These are phyloP conservation scores for Epichloe scottii DNA, from an alignment of 2,329 filamentous ascomycete species.

Conservation along the genomic window DNA sequence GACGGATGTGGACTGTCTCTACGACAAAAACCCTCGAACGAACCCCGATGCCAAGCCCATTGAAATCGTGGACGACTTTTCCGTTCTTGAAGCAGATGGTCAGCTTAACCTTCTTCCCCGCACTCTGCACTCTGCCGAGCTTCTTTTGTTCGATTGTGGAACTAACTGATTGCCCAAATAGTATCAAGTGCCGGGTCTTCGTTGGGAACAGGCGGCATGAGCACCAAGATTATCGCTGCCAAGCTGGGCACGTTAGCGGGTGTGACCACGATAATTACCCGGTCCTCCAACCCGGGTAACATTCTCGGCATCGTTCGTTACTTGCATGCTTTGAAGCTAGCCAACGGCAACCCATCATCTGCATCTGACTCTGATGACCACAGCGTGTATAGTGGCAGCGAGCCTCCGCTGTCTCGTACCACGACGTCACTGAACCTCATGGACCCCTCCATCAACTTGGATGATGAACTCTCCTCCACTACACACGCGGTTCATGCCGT, in stretches of 20 bases:
- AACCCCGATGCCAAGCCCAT: slow-evolving; percentile 81
- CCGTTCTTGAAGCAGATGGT: slow-evolving; percentile 69
- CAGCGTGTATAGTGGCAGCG: slow-evolving; percentile 5
- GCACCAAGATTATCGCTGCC: slow-evolving; percentile 91
- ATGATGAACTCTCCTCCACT: slow-evolving; percentile 34
- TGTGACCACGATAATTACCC: slow-evolving; percentile 90
- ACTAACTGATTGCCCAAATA: slow-evolving; percentile 19
- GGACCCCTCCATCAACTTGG: slow-evolving; percentile 10
- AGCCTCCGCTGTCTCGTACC: slow-evolving; percentile 23
- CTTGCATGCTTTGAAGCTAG: slow-evolving; percentile 38
- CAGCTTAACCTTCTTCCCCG: slow-evolving; percentile 10
- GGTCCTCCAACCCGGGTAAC: slow-evolving; percentile 86
- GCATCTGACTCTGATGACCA: slow-evolving; percentile 12
- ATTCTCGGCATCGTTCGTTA: slow-evolving; percentile 78
- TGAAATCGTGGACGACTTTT: slow-evolving; percentile 83
- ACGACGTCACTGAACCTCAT: slow-evolving; percentile 29
- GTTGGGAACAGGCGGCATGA: slow-evolving; percentile 91
- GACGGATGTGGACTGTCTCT: slow-evolving; percentile 97
- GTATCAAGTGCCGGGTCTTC: slow-evolving; percentile 82
- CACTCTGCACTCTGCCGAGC: not conserved
- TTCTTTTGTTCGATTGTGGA: not conserved
- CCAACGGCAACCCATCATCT: slow-evolving; percentile 1
- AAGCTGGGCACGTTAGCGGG: slow-evolving; percentile 85
- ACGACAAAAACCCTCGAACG: slow-evolving; percentile 85
- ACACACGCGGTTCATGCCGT: slow-evolving; percentile 88